Evolutionary conservation across 2,329 filamentous ascomycete genomes (phyloP), one percentile per base, ranked within the genome.

Genomic region (Lasiodiplodia gonubiensis): DNA sequence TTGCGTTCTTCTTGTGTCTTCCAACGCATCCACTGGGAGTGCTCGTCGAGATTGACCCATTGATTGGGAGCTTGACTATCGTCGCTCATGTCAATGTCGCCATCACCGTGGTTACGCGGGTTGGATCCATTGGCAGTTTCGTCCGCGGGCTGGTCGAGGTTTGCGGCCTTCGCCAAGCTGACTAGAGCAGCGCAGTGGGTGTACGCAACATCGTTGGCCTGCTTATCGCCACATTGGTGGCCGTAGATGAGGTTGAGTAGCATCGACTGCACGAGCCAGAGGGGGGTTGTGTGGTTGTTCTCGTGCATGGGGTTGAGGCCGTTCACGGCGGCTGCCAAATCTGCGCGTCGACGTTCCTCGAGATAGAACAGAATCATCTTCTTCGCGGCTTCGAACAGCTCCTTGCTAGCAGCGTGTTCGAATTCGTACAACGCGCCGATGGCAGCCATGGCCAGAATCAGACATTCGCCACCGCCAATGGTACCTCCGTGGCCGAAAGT

Each of bases 211-310:
- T 97, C 93, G 69, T 92, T 93, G 25, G 93, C 91, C 65, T 89
- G 90, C 81, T 96, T 94, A 77, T 98, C 94, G 46, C 92, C 93
- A 76, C 93, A 97, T 72, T 97, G 96, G 78, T 97, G 92, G 16
- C 94, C 94, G 76, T 97, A 98, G 18, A 97, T 92, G 46, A 98
- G 92, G 76, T 97, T 98, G 61, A 99, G 85, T 10, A 98, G 84
- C 94, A 98, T 98, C 0, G 94, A 93, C 79, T 98, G 95, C 18
- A 98, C 93, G 30, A 99, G 85, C 94, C 94, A 98, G 49, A 97
- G 85, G 0, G 94, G 94, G 2, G 94, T 89, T 66, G 88, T 94
- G 71, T 92, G 89, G 48, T 89, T 86, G 18, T 88, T 85, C 60
- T 92, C 90, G 51, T 78, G 78, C 7, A 75, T 73, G 53, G 84